A percentile compares a stretch with the other conserved stretches of the same genome.
phyloP scores from a whole-genome alignment of 345 rosid genomes.

The Gossypium arboreum region DNA sequence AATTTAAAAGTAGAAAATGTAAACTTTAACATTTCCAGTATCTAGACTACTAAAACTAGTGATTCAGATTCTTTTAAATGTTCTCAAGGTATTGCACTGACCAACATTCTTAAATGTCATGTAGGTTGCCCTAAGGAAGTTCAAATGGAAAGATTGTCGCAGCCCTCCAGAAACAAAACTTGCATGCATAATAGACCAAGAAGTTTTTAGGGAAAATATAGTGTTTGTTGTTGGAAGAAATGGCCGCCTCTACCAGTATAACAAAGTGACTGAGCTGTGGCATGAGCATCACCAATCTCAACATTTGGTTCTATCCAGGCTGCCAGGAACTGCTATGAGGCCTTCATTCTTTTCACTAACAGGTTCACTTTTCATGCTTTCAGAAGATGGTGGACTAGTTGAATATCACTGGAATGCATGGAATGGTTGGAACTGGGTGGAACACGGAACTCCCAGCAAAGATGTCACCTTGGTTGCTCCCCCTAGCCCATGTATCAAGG shows the following conservation, averaged over 20 bases:
- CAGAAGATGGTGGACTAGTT: slow-evolving; percentile 53
- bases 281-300: slow-evolving; percentile 67
- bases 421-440: slow-evolving; percentile 70
- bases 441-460: slow-evolving; percentile 55
- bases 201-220: slow-evolving; percentile 50
- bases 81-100: slow-evolving; percentile 1
- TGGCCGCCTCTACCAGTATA: slow-evolving; percentile 53
- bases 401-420: slow-evolving; percentile 63
- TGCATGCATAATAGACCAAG: slow-evolving; percentile 59
- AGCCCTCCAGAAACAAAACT: slow-evolving; percentile 49
- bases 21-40: not conserved
- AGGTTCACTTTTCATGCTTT: slow-evolving; percentile 70
- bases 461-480: slow-evolving; percentile 48
- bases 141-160: slow-evolving; percentile 60
- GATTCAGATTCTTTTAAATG: not conserved
- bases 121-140: slow-evolving; percentile 57
- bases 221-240: slow-evolving; percentile 47
- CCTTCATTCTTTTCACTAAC: slow-evolving; percentile 34
- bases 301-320: slow-evolving; percentile 46
- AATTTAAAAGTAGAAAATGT: not conserved
- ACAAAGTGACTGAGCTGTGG: slow-evolving; percentile 60
- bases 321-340: slow-evolving; percentile 52
- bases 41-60: slow-evolving; percentile 9
- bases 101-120: slow-evolving; percentile 5
- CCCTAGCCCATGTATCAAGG: slow-evolving; percentile 58